phyloP scores from a whole-genome alignment of 2,329 filamentous ascomycete species.

The Bretziella fagacearum region DNA sequence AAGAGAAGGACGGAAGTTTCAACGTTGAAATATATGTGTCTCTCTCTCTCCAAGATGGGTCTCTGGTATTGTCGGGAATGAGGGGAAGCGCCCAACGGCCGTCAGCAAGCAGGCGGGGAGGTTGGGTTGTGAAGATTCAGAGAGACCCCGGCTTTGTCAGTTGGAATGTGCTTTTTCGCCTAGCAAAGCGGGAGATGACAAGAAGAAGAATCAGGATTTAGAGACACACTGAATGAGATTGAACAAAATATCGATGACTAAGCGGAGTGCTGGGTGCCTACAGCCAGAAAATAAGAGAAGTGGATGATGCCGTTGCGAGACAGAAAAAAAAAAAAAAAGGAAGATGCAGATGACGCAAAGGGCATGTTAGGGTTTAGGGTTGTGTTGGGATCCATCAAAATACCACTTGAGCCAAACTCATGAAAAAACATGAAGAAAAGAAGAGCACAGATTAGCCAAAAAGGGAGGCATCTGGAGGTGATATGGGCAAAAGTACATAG shows the following conservation, averaged over 20 bases:
- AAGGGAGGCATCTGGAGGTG: no score
- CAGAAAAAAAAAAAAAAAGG: neutral
- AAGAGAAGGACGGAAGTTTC: neutral
- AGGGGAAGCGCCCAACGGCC: neutral
- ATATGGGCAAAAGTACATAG: no score
- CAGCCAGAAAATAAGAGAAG: neutral
- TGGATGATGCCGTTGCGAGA: no score
- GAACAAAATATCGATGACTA: neutral
- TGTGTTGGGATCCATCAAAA: neutral
- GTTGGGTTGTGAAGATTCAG: neutral
- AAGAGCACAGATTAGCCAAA: no score
- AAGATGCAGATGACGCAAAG: neutral
- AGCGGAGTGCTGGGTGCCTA: neutral
- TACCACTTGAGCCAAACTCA: neutral
- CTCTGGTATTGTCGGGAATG: neutral
- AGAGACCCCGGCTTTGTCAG: neutral
- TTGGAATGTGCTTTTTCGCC: neutral
- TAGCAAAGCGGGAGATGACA: neutral
- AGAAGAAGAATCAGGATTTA: neutral
- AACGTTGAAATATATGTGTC: neutral
- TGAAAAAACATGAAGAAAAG: neutral
- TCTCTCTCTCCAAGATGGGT: neutral
- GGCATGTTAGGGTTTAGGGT: neutral
- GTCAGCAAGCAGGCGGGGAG: neutral
- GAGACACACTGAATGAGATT: neutral